Base-by-base conservation (phyloP, 2,329 filamentous ascomycete genomes). In the Knoxdaviesia proteae region DNA sequence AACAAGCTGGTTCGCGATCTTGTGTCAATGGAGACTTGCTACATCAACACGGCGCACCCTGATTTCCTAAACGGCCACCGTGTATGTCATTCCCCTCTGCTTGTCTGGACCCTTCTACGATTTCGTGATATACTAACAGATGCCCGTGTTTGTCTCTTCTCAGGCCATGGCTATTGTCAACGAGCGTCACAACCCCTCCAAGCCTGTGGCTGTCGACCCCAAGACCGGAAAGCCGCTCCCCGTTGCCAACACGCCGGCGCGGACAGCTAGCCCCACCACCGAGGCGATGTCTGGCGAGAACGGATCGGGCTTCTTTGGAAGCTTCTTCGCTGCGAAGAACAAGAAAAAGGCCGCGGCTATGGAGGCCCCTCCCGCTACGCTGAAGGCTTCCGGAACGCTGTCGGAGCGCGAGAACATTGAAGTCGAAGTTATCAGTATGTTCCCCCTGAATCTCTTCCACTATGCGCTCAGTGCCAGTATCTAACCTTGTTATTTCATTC, bases 321-420 rank as follows among this genome's bases (percentile, higher is more conserved):
- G 84, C 55, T 98, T 98, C 73, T 98, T 94, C 57, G 84, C 90
- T 7, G 87, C 84, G 56, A 98, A 96, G 74, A 98, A 96, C 67
- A 98, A 96, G 77, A 98, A 98, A 74, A 96, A 94, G 79, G 92
- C 93, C 64, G 90, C 90, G n/a, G 87, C 88, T 40, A 98, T 98
- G 90, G 90, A 98, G 59, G 70, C 90, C 9, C 90, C 90, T 36
- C 90, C 90, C 48, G 75, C 90, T 32, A 88, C 77, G 37, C 74
- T 98, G 45, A 98, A 94, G 67, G 90, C 90, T 34, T 93, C 84
- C 3, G 88, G 90, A 37, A 93, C 80, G 31, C 68, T 98, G 36
- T 93, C 83, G 5, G 90, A 98, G 63, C 84, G 90, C 47, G 90
- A 98, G 60, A 79, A 77, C 46, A 83, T 94, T 49, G 90, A 98